phyloP scores from a whole-genome alignment of 345 rosid genomes.

The Crucihimalaya himalaica region DNA sequence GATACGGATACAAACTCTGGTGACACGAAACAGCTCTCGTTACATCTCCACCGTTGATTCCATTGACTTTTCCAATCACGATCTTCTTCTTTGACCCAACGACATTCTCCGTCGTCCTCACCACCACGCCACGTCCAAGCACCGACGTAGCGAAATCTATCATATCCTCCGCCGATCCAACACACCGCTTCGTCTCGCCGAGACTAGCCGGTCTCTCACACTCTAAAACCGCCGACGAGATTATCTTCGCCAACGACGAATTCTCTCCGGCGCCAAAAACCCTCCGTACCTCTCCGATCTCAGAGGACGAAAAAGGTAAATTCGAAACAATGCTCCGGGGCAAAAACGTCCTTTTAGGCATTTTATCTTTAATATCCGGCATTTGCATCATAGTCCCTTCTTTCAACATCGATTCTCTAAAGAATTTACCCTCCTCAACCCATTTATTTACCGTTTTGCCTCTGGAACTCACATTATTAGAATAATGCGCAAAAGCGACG shows the following conservation, averaged over 20 bases:
- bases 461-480: conserved; percentile 29
- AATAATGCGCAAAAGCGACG: conserved; percentile 55
- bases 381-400: conserved; percentile 67
- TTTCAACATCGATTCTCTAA: conserved; percentile 67
- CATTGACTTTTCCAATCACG: conserved; percentile 57
- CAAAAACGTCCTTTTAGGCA: conserved; percentile 89
- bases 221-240: conserved; percentile 54
- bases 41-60: conserved; percentile 65
- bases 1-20: conserved; percentile 78
- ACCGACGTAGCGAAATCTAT: conserved; percentile 78
- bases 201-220: conserved; percentile 70
- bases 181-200: conserved; percentile 86
- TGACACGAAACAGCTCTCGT: conserved; percentile 89
- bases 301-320: conserved; percentile 59
- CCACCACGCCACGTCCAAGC: conserved; percentile 58
- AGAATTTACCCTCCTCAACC: conserved; percentile 87
- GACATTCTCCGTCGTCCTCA: conserved; percentile 59
- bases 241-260: conserved; percentile 60
- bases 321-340: conserved; percentile 68
- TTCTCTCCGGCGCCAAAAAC: conserved; percentile 63
- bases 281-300: conserved; percentile 36
- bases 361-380: conserved; percentile 87
- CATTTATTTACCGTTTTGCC: conserved; percentile 60
- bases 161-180: conserved; percentile 85
- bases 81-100: conserved; percentile 58